Evolutionary conservation across 805 yeast species (phyloP).

Genomic region (Nakazawaea anatomiae): DNA sequence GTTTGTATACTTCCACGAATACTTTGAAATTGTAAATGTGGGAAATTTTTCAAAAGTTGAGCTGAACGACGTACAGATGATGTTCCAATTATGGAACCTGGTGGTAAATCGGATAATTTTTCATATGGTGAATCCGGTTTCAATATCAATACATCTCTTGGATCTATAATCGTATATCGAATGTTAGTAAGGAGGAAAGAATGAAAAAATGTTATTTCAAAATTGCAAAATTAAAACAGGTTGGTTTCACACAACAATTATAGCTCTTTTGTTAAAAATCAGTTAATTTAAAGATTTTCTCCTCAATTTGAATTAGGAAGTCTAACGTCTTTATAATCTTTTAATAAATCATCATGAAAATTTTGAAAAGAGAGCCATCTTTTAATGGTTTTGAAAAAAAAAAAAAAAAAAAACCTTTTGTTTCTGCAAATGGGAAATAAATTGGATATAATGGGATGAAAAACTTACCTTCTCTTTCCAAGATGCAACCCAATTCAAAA

Average conservation of each 20-base stretch:
- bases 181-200: not conserved
- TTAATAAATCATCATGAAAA: too few relatives aligned
- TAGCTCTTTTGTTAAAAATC: not conserved
- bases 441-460: too few relatives aligned
- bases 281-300: constrained; percentile 15
- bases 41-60: constrained; percentile 74
- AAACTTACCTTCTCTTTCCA: constrained; percentile 58
- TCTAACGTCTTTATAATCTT: constrained; percentile 26
- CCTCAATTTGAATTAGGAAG: constrained; percentile 28
- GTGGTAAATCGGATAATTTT: constrained; percentile 68
- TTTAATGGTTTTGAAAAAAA: too few relatives aligned
- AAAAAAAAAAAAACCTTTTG: too few relatives aligned
- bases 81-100: constrained; percentile 86
- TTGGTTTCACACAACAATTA: too few relatives aligned
- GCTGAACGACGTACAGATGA: constrained; percentile 93
- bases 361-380: too few relatives aligned
- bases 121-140: constrained; percentile 56
- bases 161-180: constrained; percentile 41
- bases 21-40: constrained; percentile 71
- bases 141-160: constrained; percentile 89
- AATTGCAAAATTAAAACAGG: too few relatives aligned
- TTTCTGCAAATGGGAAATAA: too few relatives aligned
- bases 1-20: constrained; percentile 85
- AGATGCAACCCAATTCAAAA: constrained; percentile 82
- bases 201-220: not conserved